Evolutionary conservation across 176 grass and related monocot species (phyloP).

Genomic region (Typha latifolia): DNA sequence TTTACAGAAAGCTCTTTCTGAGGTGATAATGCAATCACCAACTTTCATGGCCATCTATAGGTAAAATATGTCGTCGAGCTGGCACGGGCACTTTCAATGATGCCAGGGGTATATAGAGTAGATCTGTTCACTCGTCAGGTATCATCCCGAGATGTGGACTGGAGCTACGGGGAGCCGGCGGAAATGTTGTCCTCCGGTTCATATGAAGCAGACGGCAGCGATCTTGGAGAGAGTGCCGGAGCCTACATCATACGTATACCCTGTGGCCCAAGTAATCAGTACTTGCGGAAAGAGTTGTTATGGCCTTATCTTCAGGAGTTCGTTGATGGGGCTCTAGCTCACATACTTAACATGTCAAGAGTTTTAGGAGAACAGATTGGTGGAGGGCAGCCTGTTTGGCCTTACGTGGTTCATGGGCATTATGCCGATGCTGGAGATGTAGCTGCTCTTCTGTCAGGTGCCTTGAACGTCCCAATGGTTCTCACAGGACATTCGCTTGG

Average conservation of each 20-base stretch:
- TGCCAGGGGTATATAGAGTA: conserved; percentile 91
- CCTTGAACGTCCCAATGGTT: conserved; percentile 92
- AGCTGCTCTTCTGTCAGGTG: conserved; percentile 78
- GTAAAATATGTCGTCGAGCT: conserved; percentile 97
- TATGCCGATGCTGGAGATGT: conserved; percentile 95
- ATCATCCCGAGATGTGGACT: conserved; percentile 83
- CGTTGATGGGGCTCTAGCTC: conserved; percentile 68
- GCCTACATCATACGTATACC: conserved; percentile 91
- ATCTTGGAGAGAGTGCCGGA: conserved; percentile 60
- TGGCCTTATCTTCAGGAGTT: conserved; percentile 97
- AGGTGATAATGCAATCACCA: not conserved
- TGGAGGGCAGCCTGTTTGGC: conserved; percentile 59
- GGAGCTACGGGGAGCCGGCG: conserved; percentile 90
- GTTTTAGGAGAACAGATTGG: conserved; percentile 75
- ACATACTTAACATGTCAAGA: conserved; percentile 95
- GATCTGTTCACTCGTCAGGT: conserved; percentile 95
- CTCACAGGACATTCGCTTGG: conserved; percentile 91
- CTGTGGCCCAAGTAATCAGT: conserved; percentile 57
- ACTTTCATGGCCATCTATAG: conserved; percentile 18
- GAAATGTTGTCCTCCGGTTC: conserved; percentile 73
- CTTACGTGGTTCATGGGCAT: conserved; percentile 90
- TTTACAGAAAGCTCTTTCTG: not conserved
- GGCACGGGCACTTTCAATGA: conserved; percentile 75
- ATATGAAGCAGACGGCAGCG: conserved; percentile 42
- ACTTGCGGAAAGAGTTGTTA: conserved; percentile 67